Evolutionary conservation across 2,329 filamentous ascomycete species (phyloP).

Genomic region (Neonectria punicea): DNA sequence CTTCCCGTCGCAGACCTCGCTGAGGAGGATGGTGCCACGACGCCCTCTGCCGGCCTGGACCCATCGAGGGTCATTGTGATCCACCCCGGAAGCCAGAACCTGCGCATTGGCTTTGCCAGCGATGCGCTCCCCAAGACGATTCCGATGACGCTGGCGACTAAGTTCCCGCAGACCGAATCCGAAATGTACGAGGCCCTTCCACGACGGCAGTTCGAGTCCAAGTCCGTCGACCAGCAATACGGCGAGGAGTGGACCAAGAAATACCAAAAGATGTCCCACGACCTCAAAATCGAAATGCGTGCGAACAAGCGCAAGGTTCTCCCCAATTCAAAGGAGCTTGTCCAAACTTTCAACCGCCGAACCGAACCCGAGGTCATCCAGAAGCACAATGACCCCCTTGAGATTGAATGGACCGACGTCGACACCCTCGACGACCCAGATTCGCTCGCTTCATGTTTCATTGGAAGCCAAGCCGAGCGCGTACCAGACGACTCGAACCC

Average conservation of each 20-base stretch:
- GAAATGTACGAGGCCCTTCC: constrained; percentile 86
- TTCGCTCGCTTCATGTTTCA: constrained; percentile 71
- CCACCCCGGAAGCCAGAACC: constrained; percentile 93
- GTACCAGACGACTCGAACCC: constrained; percentile 91
- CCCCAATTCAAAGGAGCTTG: constrained; percentile 96
- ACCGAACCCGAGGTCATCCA: constrained; percentile 87
- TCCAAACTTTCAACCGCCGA: constrained; percentile 91
- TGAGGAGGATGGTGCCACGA: constrained; percentile 66
- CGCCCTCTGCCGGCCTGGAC: constrained; percentile 70
- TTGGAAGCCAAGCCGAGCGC: constrained; percentile 83
- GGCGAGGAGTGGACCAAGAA: constrained; percentile 82
- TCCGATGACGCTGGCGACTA: constrained; percentile 90
- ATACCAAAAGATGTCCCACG: constrained; percentile 84
- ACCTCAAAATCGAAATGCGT: constrained; percentile 91
- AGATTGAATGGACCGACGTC: constrained; percentile 95
- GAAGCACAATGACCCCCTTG: constrained; percentile 92
- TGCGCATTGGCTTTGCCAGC: constrained; percentile 94
- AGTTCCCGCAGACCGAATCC: constrained; percentile 80
- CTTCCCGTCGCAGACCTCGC: constrained; percentile 68
- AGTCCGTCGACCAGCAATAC: constrained; percentile 80
- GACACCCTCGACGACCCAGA: constrained; percentile 73
- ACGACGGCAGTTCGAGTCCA: constrained; percentile 71
- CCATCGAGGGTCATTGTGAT: constrained; percentile 94
- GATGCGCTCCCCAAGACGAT: constrained; percentile 95
- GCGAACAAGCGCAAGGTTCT: constrained; percentile 93